These are phyloP conservation scores for Gentiana macrophylla DNA, from an alignment of 257 asterid genomes.

Conservation along the genomic window DNA sequence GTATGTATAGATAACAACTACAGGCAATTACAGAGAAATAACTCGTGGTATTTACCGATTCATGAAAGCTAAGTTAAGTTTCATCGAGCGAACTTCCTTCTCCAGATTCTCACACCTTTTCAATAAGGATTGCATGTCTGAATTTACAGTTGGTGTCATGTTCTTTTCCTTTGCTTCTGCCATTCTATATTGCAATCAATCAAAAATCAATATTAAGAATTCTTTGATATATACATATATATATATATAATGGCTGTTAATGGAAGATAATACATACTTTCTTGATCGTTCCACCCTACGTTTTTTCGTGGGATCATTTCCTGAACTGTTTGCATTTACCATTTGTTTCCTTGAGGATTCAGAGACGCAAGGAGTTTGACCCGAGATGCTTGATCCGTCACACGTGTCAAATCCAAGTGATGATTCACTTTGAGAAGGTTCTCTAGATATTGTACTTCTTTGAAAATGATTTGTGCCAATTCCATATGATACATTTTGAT, in stretches of 20 bases:
- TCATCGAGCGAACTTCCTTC: conserved; percentile 41
- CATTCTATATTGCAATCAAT: conserved; percentile 38
- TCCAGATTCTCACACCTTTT: conserved; percentile 56
- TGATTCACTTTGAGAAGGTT: conserved; percentile 81
- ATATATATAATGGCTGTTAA: too few species aligned
- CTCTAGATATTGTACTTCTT: conserved; percentile 41
- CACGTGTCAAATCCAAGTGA: conserved; percentile 49
- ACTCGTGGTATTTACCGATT: conserved; percentile 39
- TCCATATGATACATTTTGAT: conserved; percentile 31
- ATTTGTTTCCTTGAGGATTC: conserved; percentile 53
- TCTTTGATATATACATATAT: too few species aligned
- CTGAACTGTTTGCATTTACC: conserved; percentile 18
- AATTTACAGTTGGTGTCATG: conserved; percentile 50
- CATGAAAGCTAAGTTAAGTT: conserved; percentile 81
- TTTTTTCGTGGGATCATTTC: conserved; percentile 79
- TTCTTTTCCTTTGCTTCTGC: conserved; percentile 91
- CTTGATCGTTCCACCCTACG: conserved; percentile 83
- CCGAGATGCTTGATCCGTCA: conserved; percentile 51
- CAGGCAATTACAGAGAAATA: too few species aligned
- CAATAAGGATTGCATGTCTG: conserved; percentile 67
- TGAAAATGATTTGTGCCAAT: conserved; percentile 25
- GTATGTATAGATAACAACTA: too few species aligned
- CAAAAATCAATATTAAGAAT: too few species aligned
- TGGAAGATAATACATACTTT: conserved; percentile 38
- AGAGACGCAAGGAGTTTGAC: conserved; percentile 46